Base-by-base conservation (phyloP, 192 early-diverging fungal species). In the Entrophospora sp. region DNA sequence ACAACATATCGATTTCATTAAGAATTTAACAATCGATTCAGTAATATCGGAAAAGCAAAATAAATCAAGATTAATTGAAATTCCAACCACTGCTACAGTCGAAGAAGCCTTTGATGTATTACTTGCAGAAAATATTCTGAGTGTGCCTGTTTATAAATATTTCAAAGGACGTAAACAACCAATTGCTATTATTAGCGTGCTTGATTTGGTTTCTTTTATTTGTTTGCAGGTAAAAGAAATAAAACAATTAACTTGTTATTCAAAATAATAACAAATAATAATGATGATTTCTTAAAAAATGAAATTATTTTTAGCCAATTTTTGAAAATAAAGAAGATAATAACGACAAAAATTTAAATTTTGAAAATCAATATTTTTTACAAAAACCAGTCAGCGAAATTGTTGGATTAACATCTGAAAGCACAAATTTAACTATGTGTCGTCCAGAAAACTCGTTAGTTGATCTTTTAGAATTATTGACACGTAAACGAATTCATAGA, bases 21-120 rank as follows among this genome's bases (percentile, higher is more conserved):
- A 58, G 8, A 62, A 70, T 31, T 68, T 71, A 55, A 75, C 74
- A 3, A 67, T 75, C 18, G 74, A 53, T 1, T 48, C 68, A 52
- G 74, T 75, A 34, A 49, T 75, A 13, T 30, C 9, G 3, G 59
- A 37, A 16, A 71, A 71, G 55, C 61, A 52, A 32, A 61, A 66
- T 40, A 63, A 55, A 48, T 63, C 61, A 4, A 43, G 32, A 5
- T 32, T 83, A n/a, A 69, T 79, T 25, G 79, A 83, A 68, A 71
- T 83, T 32, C 72, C 74, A 25, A 64, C 71, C 32, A 75, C 48
- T 5, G 71, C 75, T 28, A 80, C 79, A 2, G 64, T 83, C 13
- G 81, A 83, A 69, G 67, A 77, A 18, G 79, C 78, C 14, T 81
- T 83, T 75, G 73, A 83, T 55, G 64, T 78, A 8, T 68, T 83